A percentile compares a stretch with the other conserved stretches of the same genome.
Conservation (phyloP, 1,284 basidiomycete genomes). For the Phylloporus sp. region DNA sequence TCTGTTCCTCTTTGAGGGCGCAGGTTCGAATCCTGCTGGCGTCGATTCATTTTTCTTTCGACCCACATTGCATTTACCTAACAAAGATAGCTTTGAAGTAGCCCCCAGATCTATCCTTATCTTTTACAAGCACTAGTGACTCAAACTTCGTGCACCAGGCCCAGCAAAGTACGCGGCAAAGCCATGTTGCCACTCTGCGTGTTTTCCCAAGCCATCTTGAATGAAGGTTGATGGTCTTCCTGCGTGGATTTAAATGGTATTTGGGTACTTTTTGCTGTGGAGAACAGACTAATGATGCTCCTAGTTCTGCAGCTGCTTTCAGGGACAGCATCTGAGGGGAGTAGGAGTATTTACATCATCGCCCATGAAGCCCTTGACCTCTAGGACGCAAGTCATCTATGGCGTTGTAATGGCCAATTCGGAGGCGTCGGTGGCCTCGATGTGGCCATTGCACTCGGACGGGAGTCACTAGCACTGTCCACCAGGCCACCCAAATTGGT, state of each 20-base stretch:
- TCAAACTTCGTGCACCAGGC: no score
- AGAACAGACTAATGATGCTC: background rate
- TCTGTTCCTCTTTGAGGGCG: constrained; percentile 70
- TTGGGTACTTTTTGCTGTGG: background rate
- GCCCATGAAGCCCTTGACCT: no score
- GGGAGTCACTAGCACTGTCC: background rate
- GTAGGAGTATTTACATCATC: background rate
- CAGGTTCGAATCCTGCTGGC: constrained; percentile 78
- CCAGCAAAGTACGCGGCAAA: no score
- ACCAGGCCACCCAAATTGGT: background rate
- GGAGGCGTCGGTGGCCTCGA: no score
- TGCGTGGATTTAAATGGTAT: background rate
- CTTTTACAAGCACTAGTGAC: no score
- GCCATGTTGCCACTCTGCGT: no score
- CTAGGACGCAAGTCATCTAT: no score
- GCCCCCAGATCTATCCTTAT: no score
- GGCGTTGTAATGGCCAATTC: no score
- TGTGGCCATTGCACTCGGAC: background rate
- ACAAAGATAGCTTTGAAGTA: no score
- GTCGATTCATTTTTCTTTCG: constrained; percentile 47
- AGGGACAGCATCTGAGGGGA: background rate
- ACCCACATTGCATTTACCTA: no score
- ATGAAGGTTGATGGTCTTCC: background rate
- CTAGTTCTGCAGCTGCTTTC: background rate
- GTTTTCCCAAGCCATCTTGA: no score